Evolutionary conservation across 192 early-diverging fungal genomes (phyloP), one percentile per base, ranked within the genome.

Genomic region (Coemansia sp.): DNA sequence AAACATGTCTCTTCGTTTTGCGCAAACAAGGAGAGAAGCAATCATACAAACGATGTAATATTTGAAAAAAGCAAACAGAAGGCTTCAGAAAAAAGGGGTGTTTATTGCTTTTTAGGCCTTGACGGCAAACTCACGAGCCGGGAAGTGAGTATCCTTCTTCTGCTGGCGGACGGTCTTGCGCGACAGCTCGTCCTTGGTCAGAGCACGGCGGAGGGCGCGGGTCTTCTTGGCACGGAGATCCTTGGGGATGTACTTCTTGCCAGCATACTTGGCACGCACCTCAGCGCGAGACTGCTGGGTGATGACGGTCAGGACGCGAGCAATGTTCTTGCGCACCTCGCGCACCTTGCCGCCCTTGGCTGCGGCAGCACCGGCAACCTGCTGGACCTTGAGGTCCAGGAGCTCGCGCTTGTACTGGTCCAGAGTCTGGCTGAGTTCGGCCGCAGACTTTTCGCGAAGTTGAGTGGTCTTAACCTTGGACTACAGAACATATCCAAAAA

Each of bases 221-320:
- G 96, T 99, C 89, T 94, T 94, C 91, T 99, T 99, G 78, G 83
- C 84, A 74, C 97, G 93, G 83, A 99, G 91, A 84, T 99, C 97
- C 65, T 95, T 83, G 62, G 97, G 97, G 40, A 86, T 70, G 85
- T 92, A 91, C 88, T 97, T 98, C 89, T 94, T 97, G 74, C 87
- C 86, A 74, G 91, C 87, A 87, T 94, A 98, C 87, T 88, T 90
- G 57, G 87, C 76, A 68, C 92, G 92, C 58, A 94, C 87, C 80
- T 93, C 87, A 29, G 87, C 89, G 67, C 94, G 91, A 72, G 92
- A 87, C 75, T 89, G 91, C 75, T 97, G 93, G 86, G 86, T 89
- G 81, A 97, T 94, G 62, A 96, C 95, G 41, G 97, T 99, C 78
- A 94, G 86, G 59, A 96, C 91, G 56, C 92, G 88, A 53, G 95